phyloP scores from a whole-genome alignment of 2,329 filamentous ascomycete genomes.

The Diplodia sapinea region DNA sequence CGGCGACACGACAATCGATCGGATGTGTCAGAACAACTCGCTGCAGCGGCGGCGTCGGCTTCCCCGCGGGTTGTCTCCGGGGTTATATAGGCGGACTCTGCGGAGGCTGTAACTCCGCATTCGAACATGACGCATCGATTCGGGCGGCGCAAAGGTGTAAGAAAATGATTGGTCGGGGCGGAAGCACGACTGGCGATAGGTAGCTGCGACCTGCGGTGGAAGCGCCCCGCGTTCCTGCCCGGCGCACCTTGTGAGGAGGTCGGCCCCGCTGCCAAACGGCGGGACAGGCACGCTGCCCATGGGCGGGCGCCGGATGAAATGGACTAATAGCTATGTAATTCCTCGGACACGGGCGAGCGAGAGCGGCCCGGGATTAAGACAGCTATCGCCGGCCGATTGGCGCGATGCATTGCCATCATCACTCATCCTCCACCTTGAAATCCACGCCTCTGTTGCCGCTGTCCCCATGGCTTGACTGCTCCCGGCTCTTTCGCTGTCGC shows the following conservation, averaged over 20 bases:
- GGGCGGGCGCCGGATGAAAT: not conserved
- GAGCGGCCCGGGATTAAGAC: slow-evolving; percentile 11
- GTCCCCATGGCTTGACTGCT: slow-evolving; percentile 6
- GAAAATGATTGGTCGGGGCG: not conserved
- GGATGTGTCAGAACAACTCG: no score
- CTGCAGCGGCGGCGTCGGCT: not conserved
- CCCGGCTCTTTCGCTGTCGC: not conserved
- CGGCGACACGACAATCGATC: no score
- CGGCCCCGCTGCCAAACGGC: no score
- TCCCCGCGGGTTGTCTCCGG: not conserved
- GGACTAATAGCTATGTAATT: no score
- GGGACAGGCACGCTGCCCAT: no score
- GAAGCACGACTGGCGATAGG: not conserved
- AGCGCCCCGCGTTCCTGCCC: not conserved
- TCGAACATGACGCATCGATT: not conserved
- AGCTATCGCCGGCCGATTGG: slow-evolving; percentile 26
- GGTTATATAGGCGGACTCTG: not conserved
- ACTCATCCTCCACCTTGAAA: not conserved
- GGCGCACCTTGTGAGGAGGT: not conserved
- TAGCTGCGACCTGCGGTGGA: not conserved
- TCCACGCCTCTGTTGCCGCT: slow-evolving; percentile 4
- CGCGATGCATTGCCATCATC: slow-evolving; percentile 25
- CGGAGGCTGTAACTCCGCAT: slow-evolving; percentile 1
- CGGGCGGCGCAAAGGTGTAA: not conserved
- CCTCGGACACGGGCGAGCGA: not conserved